Conservation (phyloP, 2,329 filamentous ascomycete species). For the Periconia macrospinosa region DNA sequence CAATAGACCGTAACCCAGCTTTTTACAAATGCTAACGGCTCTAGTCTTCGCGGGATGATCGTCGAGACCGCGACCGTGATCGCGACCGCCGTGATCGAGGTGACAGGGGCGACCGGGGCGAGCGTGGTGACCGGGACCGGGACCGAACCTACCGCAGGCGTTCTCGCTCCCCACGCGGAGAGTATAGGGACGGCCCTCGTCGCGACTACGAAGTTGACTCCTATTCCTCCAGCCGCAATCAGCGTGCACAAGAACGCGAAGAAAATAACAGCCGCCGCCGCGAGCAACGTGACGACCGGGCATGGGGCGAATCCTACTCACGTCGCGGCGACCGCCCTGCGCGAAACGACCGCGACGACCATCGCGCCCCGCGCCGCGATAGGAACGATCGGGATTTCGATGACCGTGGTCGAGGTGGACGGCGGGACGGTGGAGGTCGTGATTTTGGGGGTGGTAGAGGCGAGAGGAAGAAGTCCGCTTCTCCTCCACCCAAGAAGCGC, state of each 20-base stretch:
- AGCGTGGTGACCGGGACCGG: slow-evolving; percentile 44
- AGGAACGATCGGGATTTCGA: slow-evolving; percentile 54
- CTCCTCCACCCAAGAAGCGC: slow-evolving; percentile 78
- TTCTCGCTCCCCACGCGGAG: slow-evolving; percentile 76
- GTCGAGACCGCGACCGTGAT: slow-evolving; percentile 16
- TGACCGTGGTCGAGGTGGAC: slow-evolving; percentile 49
- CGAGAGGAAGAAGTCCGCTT: slow-evolving; percentile 71
- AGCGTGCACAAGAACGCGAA: slow-evolving; percentile 90
- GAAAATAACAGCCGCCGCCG: slow-evolving; percentile 76
- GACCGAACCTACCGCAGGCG: slow-evolving; percentile 62
- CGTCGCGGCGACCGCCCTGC: slow-evolving; percentile 37
- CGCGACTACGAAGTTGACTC: slow-evolving; percentile 77
- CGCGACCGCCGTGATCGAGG: slow-evolving; percentile 47
- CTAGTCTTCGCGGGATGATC: slow-evolving; percentile 36
- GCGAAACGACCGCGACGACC: slow-evolving; percentile 37
- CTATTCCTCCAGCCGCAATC: slow-evolving; percentile 90
- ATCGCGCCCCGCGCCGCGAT: slow-evolving; percentile 37
- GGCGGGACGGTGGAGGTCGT: slow-evolving; percentile 30
- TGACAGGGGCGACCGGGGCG: slow-evolving; percentile 14
- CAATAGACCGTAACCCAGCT: slow-evolving; percentile 7
- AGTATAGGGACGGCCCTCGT: slow-evolving; percentile 53
- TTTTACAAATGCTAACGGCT: slow-evolving; percentile 22
- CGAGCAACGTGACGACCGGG: slow-evolving; percentile 49
- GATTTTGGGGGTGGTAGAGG: slow-evolving; percentile 31
- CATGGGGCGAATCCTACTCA: slow-evolving; percentile 62